Evolutionary conservation across 1,284 basidiomycete species (phyloP).

Genomic region (Boletus hoseneyae): DNA sequence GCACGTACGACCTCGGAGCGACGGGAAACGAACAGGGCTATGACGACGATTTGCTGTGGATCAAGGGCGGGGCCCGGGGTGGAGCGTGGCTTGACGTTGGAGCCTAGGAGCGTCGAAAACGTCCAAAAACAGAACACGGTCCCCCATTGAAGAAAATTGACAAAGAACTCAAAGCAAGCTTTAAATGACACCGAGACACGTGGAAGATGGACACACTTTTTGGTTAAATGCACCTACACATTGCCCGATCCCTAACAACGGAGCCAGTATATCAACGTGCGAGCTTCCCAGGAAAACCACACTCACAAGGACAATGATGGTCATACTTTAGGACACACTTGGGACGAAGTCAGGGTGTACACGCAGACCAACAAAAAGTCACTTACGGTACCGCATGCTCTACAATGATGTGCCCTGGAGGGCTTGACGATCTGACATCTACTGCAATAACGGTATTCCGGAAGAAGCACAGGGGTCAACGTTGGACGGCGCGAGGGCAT

Average conservation of each 20-base stretch:
- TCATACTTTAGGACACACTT: slow-evolving; percentile 61
- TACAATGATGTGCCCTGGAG: slow-evolving; percentile 59
- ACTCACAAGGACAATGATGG: slow-evolving; percentile 55
- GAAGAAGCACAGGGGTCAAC: slow-evolving; percentile 41
- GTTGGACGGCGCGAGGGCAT: slow-evolving; percentile 32
- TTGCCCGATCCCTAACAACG: slow-evolving; percentile 54
- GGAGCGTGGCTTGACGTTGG: slow-evolving; percentile 33
- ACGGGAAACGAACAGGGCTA: slow-evolving; percentile 26
- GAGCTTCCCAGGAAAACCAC: background rate
- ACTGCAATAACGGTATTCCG: slow-evolving; percentile 49
- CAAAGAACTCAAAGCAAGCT: slow-evolving; percentile 43
- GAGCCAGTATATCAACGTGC: slow-evolving; percentile 16
- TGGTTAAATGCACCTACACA: slow-evolving; percentile 70
- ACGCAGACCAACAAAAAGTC: background rate
- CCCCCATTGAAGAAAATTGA: slow-evolving; percentile 57
- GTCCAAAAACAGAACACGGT: slow-evolving; percentile 48
- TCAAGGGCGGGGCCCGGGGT: slow-evolving; percentile 19
- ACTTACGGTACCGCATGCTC: slow-evolving; percentile 52
- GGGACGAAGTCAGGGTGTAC: slow-evolving; percentile 5
- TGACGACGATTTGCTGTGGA: slow-evolving; percentile 29
- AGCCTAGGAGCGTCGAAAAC: slow-evolving; percentile 45
- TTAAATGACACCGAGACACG: background rate
- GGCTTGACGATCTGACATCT: slow-evolving; percentile 54
- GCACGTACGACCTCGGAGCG: background rate
- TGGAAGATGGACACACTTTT: slow-evolving; percentile 36